Evolutionary conservation across 2,329 filamentous ascomycete genomes (phyloP), one percentile per base, ranked within the genome.

Genomic region (Lachnellula subtilissima): DNA sequence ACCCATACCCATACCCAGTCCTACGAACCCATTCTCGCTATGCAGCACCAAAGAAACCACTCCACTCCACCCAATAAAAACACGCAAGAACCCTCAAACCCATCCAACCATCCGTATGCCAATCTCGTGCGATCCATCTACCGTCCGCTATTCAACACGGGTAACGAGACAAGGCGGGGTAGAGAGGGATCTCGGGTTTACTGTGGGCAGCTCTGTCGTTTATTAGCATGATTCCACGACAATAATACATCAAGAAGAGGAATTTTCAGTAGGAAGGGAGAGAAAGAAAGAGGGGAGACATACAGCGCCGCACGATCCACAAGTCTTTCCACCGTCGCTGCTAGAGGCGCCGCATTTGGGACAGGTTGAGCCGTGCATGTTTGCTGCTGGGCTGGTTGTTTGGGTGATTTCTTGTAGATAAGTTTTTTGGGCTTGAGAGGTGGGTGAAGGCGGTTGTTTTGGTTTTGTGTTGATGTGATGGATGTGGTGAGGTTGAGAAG

Each of bases 241-340:
- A n/a, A 17, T 28, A n/a, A 28, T 42, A 8, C 17, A 19, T 47
- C 25, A 39, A 11, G 39, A 35, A 49, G 37, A 52, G 7, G 25
- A 17, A 4, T 8, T 7, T 37, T 7, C 28, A 25, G 35, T 15
- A 12, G 12, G 12, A 40, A 46, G 43, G 6, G 48, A 22, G 12
- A 19, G 8, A 22, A 37, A 32, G 45, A 37, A 39, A 54, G 40
- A 48, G 40, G 32, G 48, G 28, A 25, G 61, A 9, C 65, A 50
- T 56, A 69, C 66, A 63, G 65, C 65, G 54, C 66, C 66, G 43
- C 66, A 69, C 50, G 57, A 60, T 23, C 56, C 53, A 48, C 66
- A 69, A 54, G 59, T 65, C 65, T 67, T 69, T 17, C 40, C 47
- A 35, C 64, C 61, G 37, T 64, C 58, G 48, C 55, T 43, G 48